Evolutionary conservation across 2,329 filamentous ascomycete genomes (phyloP).

Genomic region (Penicillium sp.): DNA sequence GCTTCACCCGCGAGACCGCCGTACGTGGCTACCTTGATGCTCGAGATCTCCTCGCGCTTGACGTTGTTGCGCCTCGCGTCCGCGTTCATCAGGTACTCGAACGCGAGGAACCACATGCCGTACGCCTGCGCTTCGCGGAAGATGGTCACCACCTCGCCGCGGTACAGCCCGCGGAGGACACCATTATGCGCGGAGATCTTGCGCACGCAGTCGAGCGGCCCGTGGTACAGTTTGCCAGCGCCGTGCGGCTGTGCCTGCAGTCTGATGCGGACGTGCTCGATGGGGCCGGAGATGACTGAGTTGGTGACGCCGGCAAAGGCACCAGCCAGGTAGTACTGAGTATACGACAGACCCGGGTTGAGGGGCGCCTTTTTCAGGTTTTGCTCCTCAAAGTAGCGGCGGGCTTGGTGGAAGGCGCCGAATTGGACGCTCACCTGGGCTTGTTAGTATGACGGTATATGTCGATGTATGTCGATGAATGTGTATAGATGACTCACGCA

Average conservation of each 20-base stretch:
- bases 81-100: slow-evolving; percentile 93
- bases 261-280: slow-evolving; percentile 94
- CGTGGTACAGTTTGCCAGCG: slow-evolving; percentile 69
- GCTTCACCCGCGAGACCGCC: slow-evolving; percentile 91
- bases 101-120: slow-evolving; percentile 89
- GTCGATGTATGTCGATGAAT: too few relatives aligned
- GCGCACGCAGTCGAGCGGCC: slow-evolving; percentile 84
- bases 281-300: slow-evolving; percentile 79
- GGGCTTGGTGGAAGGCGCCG: slow-evolving; percentile 90
- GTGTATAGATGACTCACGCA: slow-evolving; percentile 59
- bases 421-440: slow-evolving; percentile 81
- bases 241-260: slow-evolving; percentile 96
- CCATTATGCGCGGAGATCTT: slow-evolving; percentile 71
- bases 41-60: slow-evolving; percentile 71
- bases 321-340: slow-evolving; percentile 84
- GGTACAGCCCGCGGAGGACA: slow-evolving; percentile 71
- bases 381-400: slow-evolving; percentile 74
- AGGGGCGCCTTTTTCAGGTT: slow-evolving; percentile 52
- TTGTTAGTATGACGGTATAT: too few relatives aligned
- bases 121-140: slow-evolving; percentile 91
- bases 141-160: slow-evolving; percentile 80
- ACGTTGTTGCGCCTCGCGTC: slow-evolving; percentile 76
- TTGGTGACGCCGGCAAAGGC: slow-evolving; percentile 93
- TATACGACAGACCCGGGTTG: slow-evolving; percentile 61
- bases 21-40: slow-evolving; percentile 84